phyloP scores from a whole-genome alignment of 176 grass and related monocot species.

The Oryza australiensis region DNA sequence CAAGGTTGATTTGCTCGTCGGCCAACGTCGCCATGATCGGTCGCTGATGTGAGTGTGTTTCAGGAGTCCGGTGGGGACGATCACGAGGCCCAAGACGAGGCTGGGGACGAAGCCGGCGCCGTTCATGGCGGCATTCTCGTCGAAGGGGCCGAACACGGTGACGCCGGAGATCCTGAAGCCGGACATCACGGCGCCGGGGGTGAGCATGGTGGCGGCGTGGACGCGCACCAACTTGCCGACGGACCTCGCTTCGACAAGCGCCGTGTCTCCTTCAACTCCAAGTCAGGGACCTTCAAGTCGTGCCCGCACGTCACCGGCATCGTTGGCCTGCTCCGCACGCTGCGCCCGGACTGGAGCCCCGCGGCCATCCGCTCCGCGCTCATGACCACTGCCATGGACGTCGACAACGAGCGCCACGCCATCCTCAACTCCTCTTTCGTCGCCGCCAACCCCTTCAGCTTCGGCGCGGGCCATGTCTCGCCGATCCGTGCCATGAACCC shows the following conservation, averaged over 20 bases:
- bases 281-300: slow-evolving; percentile 78
- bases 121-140: slow-evolving; percentile 82
- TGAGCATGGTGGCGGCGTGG: slow-evolving; percentile 65
- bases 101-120: slow-evolving; percentile 66
- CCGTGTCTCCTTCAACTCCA: slow-evolving; percentile 50
- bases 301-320: slow-evolving; percentile 77
- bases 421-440: slow-evolving; percentile 47
- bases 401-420: slow-evolving; percentile 45
- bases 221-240: slow-evolving; percentile 43
- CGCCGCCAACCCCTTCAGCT: slow-evolving; percentile 55
- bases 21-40: too few species aligned
- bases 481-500: slow-evolving; percentile 58
- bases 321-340: slow-evolving; percentile 54
- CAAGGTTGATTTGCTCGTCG: too few species aligned
- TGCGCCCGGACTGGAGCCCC: slow-evolving; percentile 75
- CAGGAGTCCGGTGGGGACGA: slow-evolving; percentile 46
- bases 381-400: slow-evolving; percentile 65
- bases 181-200: slow-evolving; percentile 69
- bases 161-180: slow-evolving; percentile 79
- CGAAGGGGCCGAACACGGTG: slow-evolving; percentile 62
- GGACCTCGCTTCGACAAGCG: slow-evolving; percentile 42
- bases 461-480: slow-evolving; percentile 64
- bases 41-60: too few species aligned
- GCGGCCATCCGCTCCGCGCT: slow-evolving; percentile 66
- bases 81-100: slow-evolving; percentile 50